Percentiles rank a stretch among this genome's conserved stretches.
Conservation (phyloP, 371 early-diverging fungal genomes). For the Actinomucor elegans region DNA sequence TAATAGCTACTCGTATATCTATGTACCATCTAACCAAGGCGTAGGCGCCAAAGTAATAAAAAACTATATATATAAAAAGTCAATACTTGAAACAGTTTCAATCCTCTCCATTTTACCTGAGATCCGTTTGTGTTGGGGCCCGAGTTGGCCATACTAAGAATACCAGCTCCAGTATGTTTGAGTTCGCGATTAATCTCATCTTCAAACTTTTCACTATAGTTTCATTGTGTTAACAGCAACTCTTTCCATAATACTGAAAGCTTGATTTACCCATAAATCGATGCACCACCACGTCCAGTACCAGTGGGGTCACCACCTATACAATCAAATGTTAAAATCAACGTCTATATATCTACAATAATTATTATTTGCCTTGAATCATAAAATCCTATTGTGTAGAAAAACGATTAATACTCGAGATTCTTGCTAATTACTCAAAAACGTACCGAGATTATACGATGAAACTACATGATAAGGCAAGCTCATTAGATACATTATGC, state of each 20-base stretch:
- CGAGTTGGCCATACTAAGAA: slow-evolving; percentile 85
- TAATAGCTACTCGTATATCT: slow-evolving; percentile 4
- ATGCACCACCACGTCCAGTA: slow-evolving; percentile 63
- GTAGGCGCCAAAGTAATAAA: slow-evolving; percentile 69
- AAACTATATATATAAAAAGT: slow-evolving; percentile 34
- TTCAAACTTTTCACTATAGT: slow-evolving; percentile 54
- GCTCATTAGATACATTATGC: not conserved
- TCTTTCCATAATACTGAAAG: not conserved
- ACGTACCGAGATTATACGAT: slow-evolving; percentile 73
- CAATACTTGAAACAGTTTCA: not conserved
- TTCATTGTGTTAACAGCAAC: no score
- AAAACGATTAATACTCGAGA: not conserved
- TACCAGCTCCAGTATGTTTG: slow-evolving; percentile 81
- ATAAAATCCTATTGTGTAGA: slow-evolving; percentile 62
- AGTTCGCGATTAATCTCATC: slow-evolving; percentile 75
- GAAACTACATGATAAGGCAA: slow-evolving; percentile 57
- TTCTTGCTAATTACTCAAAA: not conserved
- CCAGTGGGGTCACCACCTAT: slow-evolving; percentile 57
- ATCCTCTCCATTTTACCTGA: slow-evolving; percentile 41
- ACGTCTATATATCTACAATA: not conserved
- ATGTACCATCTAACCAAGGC: slow-evolving; percentile 76
- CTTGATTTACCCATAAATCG: slow-evolving; percentile 66
- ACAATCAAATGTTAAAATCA: not conserved
- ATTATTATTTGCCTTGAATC: slow-evolving; percentile 66
- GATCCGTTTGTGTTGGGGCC: slow-evolving; percentile 87